A percentile compares a stretch with the other conserved stretches of the same genome.
Evolutionary conservation across 129 eudicot genomes (phyloP).

Genomic region (Ambrosia artemisiifolia): DNA sequence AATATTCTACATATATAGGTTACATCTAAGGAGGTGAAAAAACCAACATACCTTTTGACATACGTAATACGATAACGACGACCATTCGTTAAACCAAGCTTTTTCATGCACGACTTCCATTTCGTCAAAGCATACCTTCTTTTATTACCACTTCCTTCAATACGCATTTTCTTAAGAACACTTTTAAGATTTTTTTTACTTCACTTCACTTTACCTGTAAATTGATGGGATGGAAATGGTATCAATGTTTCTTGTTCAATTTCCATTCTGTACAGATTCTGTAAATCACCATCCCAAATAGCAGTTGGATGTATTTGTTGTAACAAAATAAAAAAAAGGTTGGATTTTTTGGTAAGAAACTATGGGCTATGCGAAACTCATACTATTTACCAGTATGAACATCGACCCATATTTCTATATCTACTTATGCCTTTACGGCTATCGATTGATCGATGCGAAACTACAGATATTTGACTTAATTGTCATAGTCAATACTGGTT

Average conservation of each 20-base stretch:
- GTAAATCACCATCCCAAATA: conserved; percentile 71
- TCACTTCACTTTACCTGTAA: conserved; percentile 51
- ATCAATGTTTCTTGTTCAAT: conserved; percentile 66
- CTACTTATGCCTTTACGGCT: too few species aligned
- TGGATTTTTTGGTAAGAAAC: background rate
- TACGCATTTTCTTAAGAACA: too few species aligned
- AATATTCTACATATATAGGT: too few species aligned
- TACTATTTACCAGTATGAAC: background rate
- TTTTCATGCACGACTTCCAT: too few species aligned
- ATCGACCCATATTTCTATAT: too few species aligned
- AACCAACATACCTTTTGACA: too few species aligned
- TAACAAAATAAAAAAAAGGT: conserved; percentile 3
- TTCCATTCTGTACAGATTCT: conserved; percentile 62
- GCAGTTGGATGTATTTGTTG: conserved; percentile 61
- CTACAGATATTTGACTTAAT: conserved; percentile 14
- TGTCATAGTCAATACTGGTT: conserved; percentile 16
- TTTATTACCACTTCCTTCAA: too few species aligned
- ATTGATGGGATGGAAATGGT: conserved; percentile 54
- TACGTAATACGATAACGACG: too few species aligned
- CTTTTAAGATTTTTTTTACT: conserved; percentile 13
- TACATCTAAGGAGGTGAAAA: too few species aligned
- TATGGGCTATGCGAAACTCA: conserved; percentile 8
- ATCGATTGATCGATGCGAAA: conserved; percentile 1
- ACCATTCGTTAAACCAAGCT: too few species aligned
- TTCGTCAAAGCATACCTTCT: too few species aligned